Percentiles rank a stretch among this genome's conserved stretches.
Evolutionary conservation across 306 rosid species (phyloP).

Genomic region (Fragaria ananassa): DNA sequence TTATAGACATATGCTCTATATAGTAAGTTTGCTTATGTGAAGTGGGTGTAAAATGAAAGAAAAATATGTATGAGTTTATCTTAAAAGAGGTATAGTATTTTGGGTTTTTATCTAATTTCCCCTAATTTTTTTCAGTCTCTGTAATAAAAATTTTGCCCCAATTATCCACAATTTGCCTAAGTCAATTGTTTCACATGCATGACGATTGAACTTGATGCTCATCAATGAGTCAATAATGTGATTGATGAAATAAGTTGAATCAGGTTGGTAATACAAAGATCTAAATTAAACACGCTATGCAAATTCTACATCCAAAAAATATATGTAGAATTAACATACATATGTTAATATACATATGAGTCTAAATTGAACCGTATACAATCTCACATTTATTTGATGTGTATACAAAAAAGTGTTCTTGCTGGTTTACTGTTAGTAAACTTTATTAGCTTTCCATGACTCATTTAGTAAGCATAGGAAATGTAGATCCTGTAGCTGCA

Average conservation of each 20-base stretch:
- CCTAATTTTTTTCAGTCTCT: no score
- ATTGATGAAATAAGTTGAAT: not conserved
- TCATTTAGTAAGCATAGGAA: slow-evolving; percentile 31
- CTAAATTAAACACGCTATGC: not conserved
- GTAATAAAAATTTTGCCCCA: no score
- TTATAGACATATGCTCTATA: no score
- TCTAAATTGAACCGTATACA: not conserved
- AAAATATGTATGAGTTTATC: no score
- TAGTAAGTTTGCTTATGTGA: no score
- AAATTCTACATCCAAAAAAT: not conserved
- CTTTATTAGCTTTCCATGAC: not conserved
- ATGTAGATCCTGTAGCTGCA: slow-evolving; percentile 40
- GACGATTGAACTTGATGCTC: no score
- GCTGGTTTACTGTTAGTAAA: slow-evolving; percentile 1
- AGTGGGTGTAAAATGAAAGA: no score
- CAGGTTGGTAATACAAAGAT: not conserved
- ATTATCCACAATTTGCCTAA: no score
- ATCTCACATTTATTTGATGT: not conserved
- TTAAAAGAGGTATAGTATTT: no score
- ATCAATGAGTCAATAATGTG: no score
- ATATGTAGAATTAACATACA: not conserved
- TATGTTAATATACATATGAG: not conserved
- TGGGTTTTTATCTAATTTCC: no score
- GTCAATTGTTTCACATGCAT: no score
- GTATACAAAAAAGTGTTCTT: not conserved